phyloP scores from a whole-genome alignment of 2,329 filamentous ascomycete species.

The Cladosporium sp. region DNA sequence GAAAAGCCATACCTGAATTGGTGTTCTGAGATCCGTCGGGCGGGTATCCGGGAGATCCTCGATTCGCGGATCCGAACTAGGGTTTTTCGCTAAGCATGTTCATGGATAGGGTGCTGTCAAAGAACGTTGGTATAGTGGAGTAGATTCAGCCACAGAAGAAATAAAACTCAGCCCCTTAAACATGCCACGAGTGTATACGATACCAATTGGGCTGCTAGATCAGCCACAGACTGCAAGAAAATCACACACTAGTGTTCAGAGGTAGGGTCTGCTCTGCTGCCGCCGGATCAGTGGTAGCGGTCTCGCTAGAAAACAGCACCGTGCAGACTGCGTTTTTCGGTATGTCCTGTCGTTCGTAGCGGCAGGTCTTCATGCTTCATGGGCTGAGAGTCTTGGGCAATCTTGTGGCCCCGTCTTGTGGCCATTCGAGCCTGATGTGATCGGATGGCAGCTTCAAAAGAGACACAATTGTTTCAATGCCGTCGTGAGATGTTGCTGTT shows the following conservation, averaged over 20 bases:
- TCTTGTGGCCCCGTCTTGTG: neutral
- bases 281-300: neutral
- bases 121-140: neutral
- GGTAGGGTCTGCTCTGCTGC: neutral
- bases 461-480: neutral
- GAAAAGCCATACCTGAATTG: neutral
- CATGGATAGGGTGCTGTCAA: neutral
- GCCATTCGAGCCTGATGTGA: neutral
- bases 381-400: neutral
- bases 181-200: neutral
- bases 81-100: neutral
- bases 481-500: neutral
- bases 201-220: neutral
- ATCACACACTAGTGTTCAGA: neutral
- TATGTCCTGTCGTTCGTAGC: neutral
- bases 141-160: neutral
- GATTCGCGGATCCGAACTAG: neutral
- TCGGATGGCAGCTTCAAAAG: neutral
- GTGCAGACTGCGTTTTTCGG: neutral
- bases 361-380: neutral
- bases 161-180: neutral
- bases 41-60: constrained; percentile 1
- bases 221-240: neutral
- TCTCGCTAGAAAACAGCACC: neutral
- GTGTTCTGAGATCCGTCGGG: neutral